Conservation (phyloP, 2,329 filamentous ascomycete species). For the Didymella exigua region DNA sequence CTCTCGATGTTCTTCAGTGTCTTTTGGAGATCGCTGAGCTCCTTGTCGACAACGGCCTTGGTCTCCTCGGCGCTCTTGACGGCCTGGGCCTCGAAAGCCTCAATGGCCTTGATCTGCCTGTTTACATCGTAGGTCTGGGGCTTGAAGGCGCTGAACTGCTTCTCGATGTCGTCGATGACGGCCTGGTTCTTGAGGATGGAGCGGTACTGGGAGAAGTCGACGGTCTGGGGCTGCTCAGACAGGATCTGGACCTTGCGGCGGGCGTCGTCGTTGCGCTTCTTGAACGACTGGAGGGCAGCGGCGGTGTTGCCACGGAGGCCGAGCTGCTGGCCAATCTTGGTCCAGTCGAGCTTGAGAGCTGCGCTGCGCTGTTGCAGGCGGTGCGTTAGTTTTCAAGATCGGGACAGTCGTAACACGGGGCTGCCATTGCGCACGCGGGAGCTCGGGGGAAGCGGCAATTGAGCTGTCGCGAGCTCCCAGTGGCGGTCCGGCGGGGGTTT, state of each 20-base stretch:
- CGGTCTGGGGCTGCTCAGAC: conserved; percentile 78
- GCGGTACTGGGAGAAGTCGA: conserved; percentile 96
- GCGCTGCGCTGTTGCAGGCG: conserved; percentile 78
- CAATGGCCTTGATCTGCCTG: conserved; percentile 97
- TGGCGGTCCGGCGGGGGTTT: conserved; percentile 17
- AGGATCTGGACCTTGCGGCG: conserved; percentile 90
- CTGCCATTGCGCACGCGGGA: conserved; percentile 35
- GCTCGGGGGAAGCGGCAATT: conserved; percentile 41
- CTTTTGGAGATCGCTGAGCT: conserved; percentile 91
- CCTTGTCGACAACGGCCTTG: conserved; percentile 92
- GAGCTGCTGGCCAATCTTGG: conserved; percentile 89
- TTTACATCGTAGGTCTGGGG: conserved; percentile 88
- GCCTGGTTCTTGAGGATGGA: conserved; percentile 92
- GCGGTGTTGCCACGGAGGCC: conserved; percentile 96
- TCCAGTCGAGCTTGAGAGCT: conserved; percentile 99
- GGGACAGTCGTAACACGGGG: conserved; percentile 18
- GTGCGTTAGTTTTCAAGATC: conserved; percentile 40
- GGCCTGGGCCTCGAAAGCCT: conserved; percentile 96
- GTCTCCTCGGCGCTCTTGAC: conserved; percentile 96
- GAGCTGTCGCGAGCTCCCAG: conserved; percentile 31
- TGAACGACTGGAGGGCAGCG: conserved; percentile 90
- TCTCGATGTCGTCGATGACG: conserved; percentile 95
- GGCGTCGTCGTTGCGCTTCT: conserved; percentile 99
- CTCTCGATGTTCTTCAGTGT: conserved; percentile 97
- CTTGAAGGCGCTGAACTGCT: conserved; percentile 90